phyloP scores from a whole-genome alignment of 768 basidiomycete species.

The Trametes sanguinea region DNA sequence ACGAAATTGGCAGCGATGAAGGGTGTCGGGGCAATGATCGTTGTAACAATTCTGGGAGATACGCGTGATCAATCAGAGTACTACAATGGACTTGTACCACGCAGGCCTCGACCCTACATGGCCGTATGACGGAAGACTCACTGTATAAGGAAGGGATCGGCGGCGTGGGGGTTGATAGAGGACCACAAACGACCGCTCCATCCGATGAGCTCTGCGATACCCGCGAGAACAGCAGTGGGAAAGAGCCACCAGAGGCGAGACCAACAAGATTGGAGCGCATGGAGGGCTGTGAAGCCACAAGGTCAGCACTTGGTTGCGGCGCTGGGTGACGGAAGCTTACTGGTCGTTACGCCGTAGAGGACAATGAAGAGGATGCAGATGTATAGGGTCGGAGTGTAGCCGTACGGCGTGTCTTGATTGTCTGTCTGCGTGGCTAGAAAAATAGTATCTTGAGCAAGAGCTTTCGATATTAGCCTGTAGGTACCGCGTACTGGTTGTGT shows the following conservation, averaged over 20 bases:
- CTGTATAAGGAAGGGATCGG: conserved; percentile 46
- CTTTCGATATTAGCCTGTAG: no score
- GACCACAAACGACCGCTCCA: conserved; percentile 43
- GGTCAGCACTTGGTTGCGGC: not conserved
- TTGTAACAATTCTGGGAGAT: conserved; percentile 43
- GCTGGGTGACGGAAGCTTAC: conserved; percentile 21
- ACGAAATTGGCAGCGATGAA: conserved; percentile 62
- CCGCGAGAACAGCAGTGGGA: conserved; percentile 35
- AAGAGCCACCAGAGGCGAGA: conserved; percentile 40
- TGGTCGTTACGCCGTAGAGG: conserved; percentile 35
- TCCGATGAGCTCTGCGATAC: conserved; percentile 40
- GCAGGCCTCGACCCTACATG: no score
- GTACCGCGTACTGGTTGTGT: no score
- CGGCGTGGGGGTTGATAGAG: conserved; percentile 25
- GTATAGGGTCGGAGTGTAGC: conserved; percentile 41
- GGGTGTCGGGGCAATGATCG: conserved; percentile 60
- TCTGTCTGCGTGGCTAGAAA: no score
- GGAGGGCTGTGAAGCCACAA: conserved; percentile 17
- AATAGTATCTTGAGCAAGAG: no score
- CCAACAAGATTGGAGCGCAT: conserved; percentile 30
- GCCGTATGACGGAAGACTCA: conserved; percentile 19
- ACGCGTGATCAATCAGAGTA: not conserved
- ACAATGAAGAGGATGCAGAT: conserved; percentile 39
- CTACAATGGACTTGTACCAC: not conserved
- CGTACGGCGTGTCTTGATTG: conserved; percentile 26